Evolutionary conservation across 139 green algal species (phyloP), one percentile per base, ranked within the genome.

Genomic region (Bryopsis sp.): DNA sequence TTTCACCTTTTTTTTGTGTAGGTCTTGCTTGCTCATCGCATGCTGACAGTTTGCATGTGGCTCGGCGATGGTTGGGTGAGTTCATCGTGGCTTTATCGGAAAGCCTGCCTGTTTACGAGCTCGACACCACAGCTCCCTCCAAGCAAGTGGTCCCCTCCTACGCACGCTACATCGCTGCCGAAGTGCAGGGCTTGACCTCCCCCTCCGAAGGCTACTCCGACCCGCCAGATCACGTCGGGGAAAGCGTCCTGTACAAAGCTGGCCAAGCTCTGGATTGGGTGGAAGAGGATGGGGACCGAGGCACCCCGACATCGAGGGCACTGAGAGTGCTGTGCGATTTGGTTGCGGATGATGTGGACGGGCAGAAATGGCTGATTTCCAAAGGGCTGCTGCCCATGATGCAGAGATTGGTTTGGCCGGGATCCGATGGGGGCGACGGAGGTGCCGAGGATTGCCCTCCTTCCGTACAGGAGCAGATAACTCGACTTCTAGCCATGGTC

Each of bases 401-500:
- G 33, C 24, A 50, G 11, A 15, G 11, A 50, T 50, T 50, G 43
- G 15, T 50, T 50, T 11, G 15, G 43, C 15, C 43, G n/a, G n/a
- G n/a, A n/a, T n/a, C n/a, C n/a, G n/a, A n/a, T n/a, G n/a, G n/a
- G n/a, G n/a, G n/a, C n/a, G n/a, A n/a, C n/a, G n/a, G n/a, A n/a
- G n/a, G n/a, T n/a, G n/a, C n/a, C n/a, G n/a, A n/a, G n/a, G n/a
- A 26, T 50, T 61, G 19, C 48, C 8, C 11, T 61, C 48, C 48
- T 34, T 61, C 24, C 8, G 48, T 36, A 61, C 48, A 61, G 33
- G 24, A 61, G 19, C 48, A 61, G 33, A 5, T 61, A 8, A 31
- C 48, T 22, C 48, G 48, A 61, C 48, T 61, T 5, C 8, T 61
- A 8, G 48, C 48, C n/a, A n/a, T n/a, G n/a, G n/a, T n/a, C n/a